Evolutionary conservation across 345 rosid species (phyloP), one percentile per base, ranked within the genome.

Genomic region (Pelargonium nanum): DNA sequence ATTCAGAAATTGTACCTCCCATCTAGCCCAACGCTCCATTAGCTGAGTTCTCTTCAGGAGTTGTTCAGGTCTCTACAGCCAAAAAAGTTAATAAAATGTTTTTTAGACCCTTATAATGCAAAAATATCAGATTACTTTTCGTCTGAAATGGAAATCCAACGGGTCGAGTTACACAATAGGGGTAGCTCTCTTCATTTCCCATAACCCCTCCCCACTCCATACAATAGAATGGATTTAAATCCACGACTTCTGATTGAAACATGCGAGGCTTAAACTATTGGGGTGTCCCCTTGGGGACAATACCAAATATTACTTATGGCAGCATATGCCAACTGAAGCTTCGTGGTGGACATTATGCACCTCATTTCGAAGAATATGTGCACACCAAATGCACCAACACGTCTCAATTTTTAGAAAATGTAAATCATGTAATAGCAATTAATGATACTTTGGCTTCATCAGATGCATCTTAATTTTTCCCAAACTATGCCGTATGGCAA

Each of bases 21-120:
- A 85, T 73, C 97, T 87, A 65, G 96, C 96, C 99, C 99, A 93
- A 55, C 91, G 91, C 77, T 93, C 99, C 97, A 81, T 93, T 56
- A 93, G 81, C 63, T 86, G 96, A 68, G 97, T 90, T 75, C 99
- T 86, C 75, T 82, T 86, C 69, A 93, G 68, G 77, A 93, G 96
- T 78, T 89, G 99, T 57, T 93, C 96, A 62, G 97, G 97, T 73
- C 97, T 87, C 99, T 93, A 68, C 62, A 76, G 60, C n/a, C n/a
- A n/a, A n/a, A 65, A 34, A 56, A 22, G 44, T 22, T n/a, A 22
- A 44, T 24, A 59, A 20, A 40, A 40, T 40, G 48, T 12, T 30
- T 30, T 30, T 30, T 30, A 30, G 40, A 30, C 6, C 40, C 40
- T 30, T 30, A 30, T 12, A 30, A 12, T 30, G 10, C 40, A 30